Evolutionary conservation across 2,329 filamentous ascomycete species (phyloP).

Genomic region (Botrytis byssoidea): DNA sequence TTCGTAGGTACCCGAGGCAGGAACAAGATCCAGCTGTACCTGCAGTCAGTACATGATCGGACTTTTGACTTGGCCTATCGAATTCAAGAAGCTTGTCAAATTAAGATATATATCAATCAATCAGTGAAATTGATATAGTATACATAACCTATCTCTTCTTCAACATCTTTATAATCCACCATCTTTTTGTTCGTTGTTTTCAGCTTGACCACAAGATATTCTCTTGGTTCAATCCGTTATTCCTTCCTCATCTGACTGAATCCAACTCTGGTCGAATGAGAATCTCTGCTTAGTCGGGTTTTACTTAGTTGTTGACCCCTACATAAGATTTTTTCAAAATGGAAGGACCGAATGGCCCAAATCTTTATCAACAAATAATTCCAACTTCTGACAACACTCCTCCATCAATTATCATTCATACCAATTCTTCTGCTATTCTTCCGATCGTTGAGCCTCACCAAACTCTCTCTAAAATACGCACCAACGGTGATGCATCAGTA

Average conservation of each 20-base stretch:
- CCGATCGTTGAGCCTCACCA: neutral
- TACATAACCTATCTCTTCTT: neutral
- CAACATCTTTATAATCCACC: neutral
- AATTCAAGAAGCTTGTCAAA: neutral
- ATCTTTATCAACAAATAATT: conserved; percentile 1
- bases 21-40: conserved; percentile 1
- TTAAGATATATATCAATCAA: neutral
- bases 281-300: neutral
- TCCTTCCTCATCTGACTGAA: neutral
- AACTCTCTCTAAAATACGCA: neutral
- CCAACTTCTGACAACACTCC: neutral
- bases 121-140: neutral
- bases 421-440: neutral
- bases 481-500: conserved; percentile 10
- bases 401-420: neutral
- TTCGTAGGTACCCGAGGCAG: conserved; percentile 7
- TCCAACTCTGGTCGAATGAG: neutral
- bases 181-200: neutral
- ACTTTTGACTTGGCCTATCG: neutral
- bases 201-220: too few relatives aligned
- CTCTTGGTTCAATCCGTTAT: neutral
- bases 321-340: conserved; percentile 11
- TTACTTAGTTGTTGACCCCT: neutral
- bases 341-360: conserved; percentile 13
- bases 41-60: conserved; percentile 11